Evolutionary conservation across 371 early-diverging fungal species (phyloP), one percentile per base, ranked within the genome.

Genomic region (Mucor velutinosus): DNA sequence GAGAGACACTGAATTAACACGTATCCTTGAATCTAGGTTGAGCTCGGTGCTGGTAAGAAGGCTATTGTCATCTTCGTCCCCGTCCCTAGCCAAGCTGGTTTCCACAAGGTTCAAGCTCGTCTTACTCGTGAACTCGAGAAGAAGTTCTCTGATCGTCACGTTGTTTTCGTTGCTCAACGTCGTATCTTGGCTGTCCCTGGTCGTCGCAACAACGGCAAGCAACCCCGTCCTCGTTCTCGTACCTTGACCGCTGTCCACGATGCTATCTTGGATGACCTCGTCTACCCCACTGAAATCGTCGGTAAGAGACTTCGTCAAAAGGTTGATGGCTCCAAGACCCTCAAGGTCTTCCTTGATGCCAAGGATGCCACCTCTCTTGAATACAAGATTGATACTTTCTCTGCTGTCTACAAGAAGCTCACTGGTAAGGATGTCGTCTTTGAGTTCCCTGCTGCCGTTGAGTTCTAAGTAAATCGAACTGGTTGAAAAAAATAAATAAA

Each of bases 121-220:
- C n/a, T n/a, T 73, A 94, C 96, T 74, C 95, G 97, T 78, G 98
- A 97, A 89, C 90, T 97, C 74, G 98, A 97, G 89, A 97, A 97
- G 95, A 97, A 97, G 92, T 96, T 97, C 91, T 92, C 95, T 71
- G 97, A 97, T 85, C 92, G 95, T 77, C 97, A 97, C 84, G 93
- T 97, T 72, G 87, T 97, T 74, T 87, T 97, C 67, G 84, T 97
- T 79, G 97, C 96, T 71, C 93, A 95, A 85, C 95, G 98, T 74
- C 94, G 95, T 81, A 95, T 97, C 83, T 83, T 97, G 84, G 87
- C 90, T 78, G 94, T 93, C 87, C 97, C 96, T 65, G 86, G 89
- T 75, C 94, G 94, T 82, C 87, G 87, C 69, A 86, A 91, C 72
- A 92, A 93, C 77, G 87, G 88, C 70, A 91, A 89, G 85, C 97